Evolutionary conservation across 1,284 basidiomycete species (phyloP).

Genomic region (Rhodotorula sp.): DNA sequence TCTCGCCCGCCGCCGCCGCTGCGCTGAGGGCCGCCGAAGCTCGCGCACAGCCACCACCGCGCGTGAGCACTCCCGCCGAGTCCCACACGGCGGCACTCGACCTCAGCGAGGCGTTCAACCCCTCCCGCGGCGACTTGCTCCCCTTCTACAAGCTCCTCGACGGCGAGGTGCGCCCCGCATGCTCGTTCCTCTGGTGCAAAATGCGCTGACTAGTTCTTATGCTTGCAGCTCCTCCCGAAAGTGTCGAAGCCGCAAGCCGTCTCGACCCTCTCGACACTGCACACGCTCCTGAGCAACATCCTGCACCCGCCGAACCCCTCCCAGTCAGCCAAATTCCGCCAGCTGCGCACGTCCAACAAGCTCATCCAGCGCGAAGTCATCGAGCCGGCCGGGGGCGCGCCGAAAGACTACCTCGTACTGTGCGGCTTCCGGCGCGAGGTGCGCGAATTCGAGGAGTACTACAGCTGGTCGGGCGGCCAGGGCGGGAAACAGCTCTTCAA

Average conservation of each 20-base stretch:
- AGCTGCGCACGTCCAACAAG: constrained; percentile 33
- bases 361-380: constrained; percentile 23
- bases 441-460: constrained; percentile 22
- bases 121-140: constrained; percentile 18
- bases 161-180: constrained; percentile 5
- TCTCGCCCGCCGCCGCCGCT: constrained; percentile 1
- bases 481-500: constrained; percentile 20
- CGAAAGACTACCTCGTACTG: constrained; percentile 23
- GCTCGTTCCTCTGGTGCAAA: too few relatives aligned
- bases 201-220: not conserved
- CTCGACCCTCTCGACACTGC: constrained; percentile 30
- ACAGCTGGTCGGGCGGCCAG: constrained; percentile 20
- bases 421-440: constrained; percentile 14
- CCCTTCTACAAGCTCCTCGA: constrained; percentile 31
- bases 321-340: constrained; percentile 32
- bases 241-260: constrained; percentile 32
- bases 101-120: constrained; percentile 19
- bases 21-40: constrained; percentile 6
- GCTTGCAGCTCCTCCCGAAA: constrained; percentile 29
- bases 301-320: constrained; percentile 32
- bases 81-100: constrained; percentile 5
- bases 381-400: constrained; percentile 10
- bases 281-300: constrained; percentile 28
- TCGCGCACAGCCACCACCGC: not conserved
- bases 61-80: not conserved